phyloP scores from a whole-genome alignment of 208 protist species.

The Trypanosoma conorhini region DNA sequence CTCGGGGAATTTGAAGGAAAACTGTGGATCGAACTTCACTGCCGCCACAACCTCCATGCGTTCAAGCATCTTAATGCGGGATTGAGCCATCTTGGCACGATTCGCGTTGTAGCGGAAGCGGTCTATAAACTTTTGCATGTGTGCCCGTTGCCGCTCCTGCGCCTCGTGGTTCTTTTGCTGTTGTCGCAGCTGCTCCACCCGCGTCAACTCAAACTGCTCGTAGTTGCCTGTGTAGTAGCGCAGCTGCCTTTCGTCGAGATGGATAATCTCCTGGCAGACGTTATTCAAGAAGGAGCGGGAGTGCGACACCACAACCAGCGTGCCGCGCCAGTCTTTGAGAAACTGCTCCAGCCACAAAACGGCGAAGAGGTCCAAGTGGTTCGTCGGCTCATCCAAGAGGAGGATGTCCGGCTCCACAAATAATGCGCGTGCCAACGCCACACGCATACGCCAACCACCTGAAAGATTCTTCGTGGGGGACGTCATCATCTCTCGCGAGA shows the following conservation, averaged over 20 bases:
- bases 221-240: conserved; percentile 95
- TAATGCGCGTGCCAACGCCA: conserved; percentile 96
- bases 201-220: conserved; percentile 91
- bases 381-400: conserved; percentile 98
- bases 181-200: conserved; percentile 86
- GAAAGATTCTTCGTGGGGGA: conserved; percentile 84
- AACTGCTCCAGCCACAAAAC: conserved; percentile 98
- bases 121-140: conserved; percentile 96
- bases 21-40: conserved; percentile 86
- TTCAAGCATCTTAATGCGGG: conserved; percentile 94
- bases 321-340: conserved; percentile 94
- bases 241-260: conserved; percentile 85
- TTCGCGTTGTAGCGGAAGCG: conserved; percentile 92
- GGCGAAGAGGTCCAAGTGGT: conserved; percentile 98
- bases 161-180: conserved; percentile 89
- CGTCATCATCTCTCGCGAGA: conserved; percentile 94
- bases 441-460: conserved; percentile 98
- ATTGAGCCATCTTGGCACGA: conserved; percentile 94
- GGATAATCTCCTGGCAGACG: conserved; percentile 95
- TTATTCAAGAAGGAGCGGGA: conserved; percentile 97
- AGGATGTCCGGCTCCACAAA: conserved; percentile 96
- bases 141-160: conserved; percentile 87
- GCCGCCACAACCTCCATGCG: conserved; percentile 88
- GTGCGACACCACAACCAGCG: conserved; percentile 98
- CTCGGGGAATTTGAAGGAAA: conserved; percentile 92